Conservation (phyloP, 768 basidiomycete species). For the Amylocystis lapponica region DNA sequence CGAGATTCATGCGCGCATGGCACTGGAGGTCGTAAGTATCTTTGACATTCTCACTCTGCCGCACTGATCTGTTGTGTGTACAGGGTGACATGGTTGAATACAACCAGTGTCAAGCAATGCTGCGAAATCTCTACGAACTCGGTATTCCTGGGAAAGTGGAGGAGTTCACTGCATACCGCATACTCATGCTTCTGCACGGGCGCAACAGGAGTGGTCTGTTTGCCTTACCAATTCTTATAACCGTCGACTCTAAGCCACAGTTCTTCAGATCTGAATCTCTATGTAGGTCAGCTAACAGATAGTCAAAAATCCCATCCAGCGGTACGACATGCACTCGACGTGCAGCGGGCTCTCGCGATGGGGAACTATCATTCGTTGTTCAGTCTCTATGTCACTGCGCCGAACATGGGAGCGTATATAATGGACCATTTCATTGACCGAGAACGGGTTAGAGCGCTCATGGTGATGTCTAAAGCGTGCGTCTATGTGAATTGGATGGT, state of each 20-base stretch:
- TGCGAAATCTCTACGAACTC: constrained; percentile 87
- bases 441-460: constrained; percentile 80
- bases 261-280: constrained; percentile 81
- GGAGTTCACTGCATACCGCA: constrained; percentile 96
- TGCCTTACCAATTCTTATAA: constrained; percentile 1
- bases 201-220: constrained; percentile 84
- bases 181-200: constrained; percentile 92
- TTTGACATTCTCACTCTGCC: constrained; percentile 3
- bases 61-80: constrained; percentile 2
- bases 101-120: constrained; percentile 92
- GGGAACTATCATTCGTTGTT: constrained; percentile 95
- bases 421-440: constrained; percentile 98
- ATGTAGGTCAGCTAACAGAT: constrained; percentile 95
- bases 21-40: constrained; percentile 74
- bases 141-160: constrained; percentile 90
- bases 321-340: constrained; percentile 84
- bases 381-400: constrained; percentile 73
- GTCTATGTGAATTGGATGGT: constrained; percentile 27
- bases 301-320: constrained; percentile 77
- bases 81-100: constrained; percentile 98
- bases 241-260: constrained; percentile 3
- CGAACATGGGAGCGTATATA: constrained; percentile 97
- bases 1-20: constrained; percentile 97
- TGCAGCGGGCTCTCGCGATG: constrained; percentile 84
- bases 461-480: constrained; percentile 91